Evolutionary conservation across 306 rosid genomes (phyloP).

Genomic region (Quillaja saponaria): DNA sequence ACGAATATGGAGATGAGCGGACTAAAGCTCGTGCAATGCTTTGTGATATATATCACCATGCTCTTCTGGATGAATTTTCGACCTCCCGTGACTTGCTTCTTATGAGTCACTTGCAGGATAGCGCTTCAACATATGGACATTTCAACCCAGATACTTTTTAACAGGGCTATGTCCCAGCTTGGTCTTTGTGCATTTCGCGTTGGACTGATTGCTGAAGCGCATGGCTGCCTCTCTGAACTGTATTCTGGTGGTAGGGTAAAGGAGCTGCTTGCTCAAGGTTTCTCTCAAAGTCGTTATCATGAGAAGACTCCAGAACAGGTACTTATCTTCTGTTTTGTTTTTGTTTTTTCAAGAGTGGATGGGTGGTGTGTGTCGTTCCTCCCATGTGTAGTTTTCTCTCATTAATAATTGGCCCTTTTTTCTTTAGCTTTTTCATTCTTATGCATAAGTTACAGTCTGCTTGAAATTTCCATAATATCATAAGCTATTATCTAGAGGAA

Average conservation of each 20-base stretch:
- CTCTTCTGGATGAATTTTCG: conserved; percentile 80
- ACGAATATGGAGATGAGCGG: conserved; percentile 87
- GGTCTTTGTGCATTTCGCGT: conserved; percentile 88
- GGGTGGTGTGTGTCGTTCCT: neutral
- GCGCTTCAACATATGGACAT: conserved; percentile 87
- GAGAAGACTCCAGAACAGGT: conserved; percentile 99
- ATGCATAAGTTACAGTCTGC: neutral
- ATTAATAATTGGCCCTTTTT: neutral
- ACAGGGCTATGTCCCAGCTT: conserved; percentile 92
- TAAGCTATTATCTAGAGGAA: too few species aligned
- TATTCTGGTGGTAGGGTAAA: conserved; percentile 98
- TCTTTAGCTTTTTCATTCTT: neutral
- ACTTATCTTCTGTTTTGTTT: neutral
- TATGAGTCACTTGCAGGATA: conserved; percentile 97
- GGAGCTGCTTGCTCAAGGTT: conserved; percentile 97
- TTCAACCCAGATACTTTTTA: conserved; percentile 91
- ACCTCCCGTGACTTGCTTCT: conserved; percentile 83
- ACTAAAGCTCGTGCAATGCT: conserved; percentile 97
- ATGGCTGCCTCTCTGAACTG: conserved; percentile 86
- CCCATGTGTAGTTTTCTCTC: neutral
- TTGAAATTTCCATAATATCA: neutral
- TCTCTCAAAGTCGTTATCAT: conserved; percentile 88
- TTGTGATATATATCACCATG: conserved; percentile 96
- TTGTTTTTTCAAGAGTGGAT: conserved; percentile 1
- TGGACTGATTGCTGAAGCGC: conserved; percentile 79